Base-by-base conservation (phyloP, 1,284 basidiomycete species). In the Schizophyllum amplum region DNA sequence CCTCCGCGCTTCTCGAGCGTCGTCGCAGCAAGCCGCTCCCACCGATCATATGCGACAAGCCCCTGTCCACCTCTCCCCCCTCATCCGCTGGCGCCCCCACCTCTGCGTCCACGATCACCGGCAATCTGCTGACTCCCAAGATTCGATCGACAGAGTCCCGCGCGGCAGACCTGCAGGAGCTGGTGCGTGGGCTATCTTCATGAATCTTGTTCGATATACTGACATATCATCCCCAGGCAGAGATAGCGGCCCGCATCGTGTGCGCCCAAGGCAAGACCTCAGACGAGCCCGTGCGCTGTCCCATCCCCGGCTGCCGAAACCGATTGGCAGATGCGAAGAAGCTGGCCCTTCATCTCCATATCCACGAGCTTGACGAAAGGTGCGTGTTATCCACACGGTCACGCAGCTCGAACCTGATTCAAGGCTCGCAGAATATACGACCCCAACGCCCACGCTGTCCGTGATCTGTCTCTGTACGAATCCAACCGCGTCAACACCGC, bases 261-360 rank as follows among this genome's bases (percentile, higher is more conserved):
- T 9, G 11, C 13, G 13, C 11, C 13, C 33, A 42, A 42, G 33
- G 33, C 33, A 42, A 42, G 33, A 17, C 13, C 33, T 17, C 33
- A 9, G 17, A 50, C 11, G 55, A 58, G 1, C 52, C 56, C 11
- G 57, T 79, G 15, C 62, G 65, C 13, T 86, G 84, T 64, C 73
- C 71, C 25, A 75, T 81, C n/a, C 66, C 70, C 25, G 80, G 74
- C 27, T 86, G 84, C 64, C 68, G 69, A 11, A 74, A 82, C 63
- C 69, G 75, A 4, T 66, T 86, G 15, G 66, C 67, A 7, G 72
- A 73, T 54, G 72, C 78, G 51, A 71, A 73, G 59, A 76, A 77
- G 49, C 73, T 86, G 53, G 75, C 76, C 55, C 78, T 72, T 61
- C 84, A 86, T 63, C 68, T 86, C 47, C 79, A 83, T 60, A 77